Percentiles rank a stretch among this genome's conserved stretches.
Conservation (phyloP, 1,284 basidiomycete genomes). For the Termitomyces sp. region DNA sequence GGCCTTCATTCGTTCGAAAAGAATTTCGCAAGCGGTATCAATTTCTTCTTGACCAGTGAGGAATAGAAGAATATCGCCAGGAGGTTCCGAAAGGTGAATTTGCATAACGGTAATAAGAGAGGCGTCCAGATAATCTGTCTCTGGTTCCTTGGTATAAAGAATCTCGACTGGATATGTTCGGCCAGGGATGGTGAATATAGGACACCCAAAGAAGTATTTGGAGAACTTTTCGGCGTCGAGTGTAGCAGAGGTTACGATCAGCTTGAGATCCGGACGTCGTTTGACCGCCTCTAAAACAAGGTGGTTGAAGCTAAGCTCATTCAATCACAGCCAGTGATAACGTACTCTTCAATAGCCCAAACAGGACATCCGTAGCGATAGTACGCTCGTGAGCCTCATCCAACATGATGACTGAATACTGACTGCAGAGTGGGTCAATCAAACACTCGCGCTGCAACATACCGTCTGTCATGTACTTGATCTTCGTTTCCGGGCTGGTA, state of each 20-base stretch:
- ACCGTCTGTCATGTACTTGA: constrained; percentile 99
- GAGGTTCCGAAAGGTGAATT: constrained; percentile 97
- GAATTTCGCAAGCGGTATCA: constrained; percentile 94
- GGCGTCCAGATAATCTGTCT: constrained; percentile 97
- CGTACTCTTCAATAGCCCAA: constrained; percentile 94
- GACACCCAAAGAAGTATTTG: constrained; percentile 97
- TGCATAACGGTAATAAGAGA: constrained; percentile 99
- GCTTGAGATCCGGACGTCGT: constrained; percentile 89
- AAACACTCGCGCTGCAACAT: constrained; percentile 97
- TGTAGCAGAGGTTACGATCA: constrained; percentile 98
- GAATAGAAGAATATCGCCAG: constrained; percentile 95
- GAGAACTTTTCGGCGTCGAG: constrained; percentile 99
- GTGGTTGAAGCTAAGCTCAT: constrained; percentile 15
- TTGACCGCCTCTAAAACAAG: constrained; percentile 81
- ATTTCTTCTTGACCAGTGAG: constrained; percentile 99
- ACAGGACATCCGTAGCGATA: constrained; percentile 96
- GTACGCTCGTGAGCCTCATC: constrained; percentile 99
- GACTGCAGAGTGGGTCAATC: constrained; percentile 89
- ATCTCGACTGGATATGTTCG: constrained; percentile 98
- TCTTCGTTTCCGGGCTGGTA: constrained; percentile 94
- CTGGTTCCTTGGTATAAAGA: constrained; percentile 97
- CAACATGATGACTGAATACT: constrained; percentile 96
- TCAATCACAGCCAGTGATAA: constrained; percentile 15
- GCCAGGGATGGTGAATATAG: constrained; percentile 99
- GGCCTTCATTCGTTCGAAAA: constrained; percentile 98